phyloP scores from a whole-genome alignment of 768 basidiomycete species.

The Termitomyces sp. region DNA sequence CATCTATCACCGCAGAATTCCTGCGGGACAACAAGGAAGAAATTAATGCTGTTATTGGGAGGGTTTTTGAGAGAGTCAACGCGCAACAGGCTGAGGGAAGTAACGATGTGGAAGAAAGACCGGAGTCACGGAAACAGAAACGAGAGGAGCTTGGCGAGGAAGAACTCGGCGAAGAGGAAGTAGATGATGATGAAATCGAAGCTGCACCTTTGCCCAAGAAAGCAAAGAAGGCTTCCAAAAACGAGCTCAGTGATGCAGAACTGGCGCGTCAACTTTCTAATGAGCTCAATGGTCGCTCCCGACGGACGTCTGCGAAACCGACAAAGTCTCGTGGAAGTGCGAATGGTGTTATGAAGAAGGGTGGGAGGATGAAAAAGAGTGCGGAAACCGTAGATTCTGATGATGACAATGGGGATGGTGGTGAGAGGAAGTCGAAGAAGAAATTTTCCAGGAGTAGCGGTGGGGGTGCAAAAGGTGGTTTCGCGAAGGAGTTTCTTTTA shows the following conservation, averaged over 20 bases:
- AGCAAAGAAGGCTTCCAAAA: conserved; percentile 43
- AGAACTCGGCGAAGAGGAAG: conserved; percentile 29
- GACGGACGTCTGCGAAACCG: conserved; percentile 36
- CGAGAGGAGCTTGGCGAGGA: conserved; percentile 27
- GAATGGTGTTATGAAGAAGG: conserved; percentile 37
- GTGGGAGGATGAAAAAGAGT: conserved; percentile 44
- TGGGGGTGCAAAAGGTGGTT: conserved; percentile 60
- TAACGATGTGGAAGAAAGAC: conserved; percentile 22
- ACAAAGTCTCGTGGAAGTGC: conserved; percentile 27
- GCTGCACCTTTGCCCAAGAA: conserved; percentile 37
- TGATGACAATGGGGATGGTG: conserved; percentile 41
- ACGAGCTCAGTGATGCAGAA: conserved; percentile 60
- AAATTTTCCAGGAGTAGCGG: conserved; percentile 38
- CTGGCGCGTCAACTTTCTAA: conserved; percentile 65
- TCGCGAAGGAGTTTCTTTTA: conserved; percentile 69
- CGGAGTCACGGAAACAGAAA: conserved; percentile 31
- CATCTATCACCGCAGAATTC: conserved; percentile 48
- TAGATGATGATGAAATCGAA: conserved; percentile 24
- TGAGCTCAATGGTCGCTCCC: conserved; percentile 61
- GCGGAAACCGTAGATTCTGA: conserved; percentile 48
- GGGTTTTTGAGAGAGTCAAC: conserved; percentile 58
- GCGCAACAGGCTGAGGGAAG: conserved; percentile 24
- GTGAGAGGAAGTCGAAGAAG: conserved; percentile 41
- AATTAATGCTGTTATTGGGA: conserved; percentile 64
- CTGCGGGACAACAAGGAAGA: conserved; percentile 63